Conservation (phyloP, 805 yeast species). For the Tetrapisispora phaffii region DNA sequence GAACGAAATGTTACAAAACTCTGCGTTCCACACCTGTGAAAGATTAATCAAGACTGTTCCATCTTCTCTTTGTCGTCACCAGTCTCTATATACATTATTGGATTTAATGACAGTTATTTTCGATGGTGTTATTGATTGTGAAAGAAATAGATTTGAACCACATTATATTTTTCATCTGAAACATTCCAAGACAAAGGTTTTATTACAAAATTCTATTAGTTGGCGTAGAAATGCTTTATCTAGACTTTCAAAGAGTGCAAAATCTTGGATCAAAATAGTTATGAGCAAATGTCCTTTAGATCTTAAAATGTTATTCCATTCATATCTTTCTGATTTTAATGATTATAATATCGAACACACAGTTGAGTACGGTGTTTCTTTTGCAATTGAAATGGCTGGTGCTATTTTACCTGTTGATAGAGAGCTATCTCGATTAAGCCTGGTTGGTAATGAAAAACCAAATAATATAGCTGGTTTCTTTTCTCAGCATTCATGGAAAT, state of each 20-base stretch:
- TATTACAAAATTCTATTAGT: slow-evolving; percentile 56
- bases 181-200: slow-evolving; percentile 30
- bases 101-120: slow-evolving; percentile 73
- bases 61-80: slow-evolving; percentile 64
- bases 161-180: slow-evolving; percentile 49
- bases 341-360: slow-evolving; percentile 30
- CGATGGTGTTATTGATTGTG: slow-evolving; percentile 75
- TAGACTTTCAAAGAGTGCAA: slow-evolving; percentile 48
- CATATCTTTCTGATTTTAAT: slow-evolving; percentile 51
- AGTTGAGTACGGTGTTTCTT: slow-evolving; percentile 73
- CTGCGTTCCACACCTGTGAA: slow-evolving; percentile 72
- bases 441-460: slow-evolving; percentile 31
- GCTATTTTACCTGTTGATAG: slow-evolving; percentile 54
- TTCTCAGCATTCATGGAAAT: slow-evolving; percentile 69
- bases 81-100: slow-evolving; percentile 64
- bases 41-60: slow-evolving; percentile 58
- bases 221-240: slow-evolving; percentile 67
- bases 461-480: slow-evolving; percentile 64
- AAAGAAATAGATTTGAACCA: slow-evolving; percentile 77
- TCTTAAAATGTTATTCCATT: slow-evolving; percentile 66
- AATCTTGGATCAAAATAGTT: slow-evolving; percentile 54
- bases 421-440: slow-evolving; percentile 45
- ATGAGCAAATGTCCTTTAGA: slow-evolving; percentile 57
- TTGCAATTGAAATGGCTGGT: slow-evolving; percentile 87
- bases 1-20: slow-evolving; percentile 59